Percentiles rank a stretch among this genome's conserved stretches.
Evolutionary conservation across 1,139 yeast genomes (phyloP).

Genomic region (Debaryomyces fabryi): DNA sequence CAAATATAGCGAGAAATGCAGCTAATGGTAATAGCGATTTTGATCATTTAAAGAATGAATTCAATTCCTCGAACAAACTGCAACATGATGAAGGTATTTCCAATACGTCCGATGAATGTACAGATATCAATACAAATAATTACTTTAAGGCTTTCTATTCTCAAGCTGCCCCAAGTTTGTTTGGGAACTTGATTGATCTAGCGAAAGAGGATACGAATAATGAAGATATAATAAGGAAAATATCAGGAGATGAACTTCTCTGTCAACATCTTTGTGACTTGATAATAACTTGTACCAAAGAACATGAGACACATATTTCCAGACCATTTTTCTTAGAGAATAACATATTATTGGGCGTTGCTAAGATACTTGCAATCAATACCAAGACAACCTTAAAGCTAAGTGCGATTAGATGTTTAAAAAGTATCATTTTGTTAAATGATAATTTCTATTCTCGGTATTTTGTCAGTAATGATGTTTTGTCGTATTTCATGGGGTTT

Average conservation of each 20-base stretch:
- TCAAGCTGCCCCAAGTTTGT: constrained; percentile 61
- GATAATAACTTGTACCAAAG: constrained; percentile 63
- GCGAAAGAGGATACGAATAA: constrained; percentile 15
- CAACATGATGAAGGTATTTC: constrained; percentile 13
- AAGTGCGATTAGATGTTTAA: constrained; percentile 66
- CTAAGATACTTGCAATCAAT: constrained; percentile 42
- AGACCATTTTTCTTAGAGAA: constrained; percentile 63
- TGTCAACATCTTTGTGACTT: constrained; percentile 72
- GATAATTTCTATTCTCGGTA: constrained; percentile 62
- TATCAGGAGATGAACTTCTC: constrained; percentile 40
- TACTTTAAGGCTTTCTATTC: constrained; percentile 65
- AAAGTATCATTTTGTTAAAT: constrained; percentile 58
- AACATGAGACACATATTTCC: constrained; percentile 59
- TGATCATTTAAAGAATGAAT: constrained; percentile 16
- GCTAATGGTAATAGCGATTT: constrained; percentile 17
- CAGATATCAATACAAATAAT: constrained; percentile 47
- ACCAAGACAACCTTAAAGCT: constrained; percentile 56
- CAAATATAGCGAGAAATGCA: constrained; percentile 39
- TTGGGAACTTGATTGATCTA: constrained; percentile 49
- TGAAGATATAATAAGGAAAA: constrained; percentile 15
- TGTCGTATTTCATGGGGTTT: constrained; percentile 53
- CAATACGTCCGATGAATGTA: constrained; percentile 27
- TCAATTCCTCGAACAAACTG: constrained; percentile 9
- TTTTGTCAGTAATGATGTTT: constrained; percentile 57
- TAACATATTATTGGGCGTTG: constrained; percentile 56